Percentiles rank a stretch among this genome's conserved stretches.
These are phyloP conservation scores for Ustilago shanxiensis DNA, from an alignment of 1,284 basidiomycete genomes.

Conservation along the genomic window DNA sequence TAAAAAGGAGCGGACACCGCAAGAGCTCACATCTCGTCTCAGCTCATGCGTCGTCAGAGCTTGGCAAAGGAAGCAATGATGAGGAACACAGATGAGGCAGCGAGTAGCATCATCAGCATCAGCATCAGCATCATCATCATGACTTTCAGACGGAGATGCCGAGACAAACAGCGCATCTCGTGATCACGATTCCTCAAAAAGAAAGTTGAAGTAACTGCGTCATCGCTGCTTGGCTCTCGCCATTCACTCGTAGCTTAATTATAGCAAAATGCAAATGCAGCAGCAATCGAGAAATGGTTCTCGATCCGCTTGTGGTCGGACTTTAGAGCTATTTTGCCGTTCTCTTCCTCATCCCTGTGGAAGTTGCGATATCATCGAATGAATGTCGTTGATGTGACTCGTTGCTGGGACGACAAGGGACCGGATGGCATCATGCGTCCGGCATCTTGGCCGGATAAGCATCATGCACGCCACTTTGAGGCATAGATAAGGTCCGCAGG, in stretches of 20 bases:
- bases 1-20: not conserved
- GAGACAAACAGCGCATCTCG: conserved; percentile 9
- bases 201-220: not conserved
- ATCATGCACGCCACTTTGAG: not conserved
- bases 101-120: too few species aligned
- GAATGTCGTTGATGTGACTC: not conserved
- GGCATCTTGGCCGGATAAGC: conserved; percentile 11
- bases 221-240: not conserved
- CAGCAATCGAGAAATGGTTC: not conserved
- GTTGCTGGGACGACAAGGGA: not conserved
- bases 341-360: not conserved
- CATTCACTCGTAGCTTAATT: not conserved
- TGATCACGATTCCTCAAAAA: conserved; percentile 7
- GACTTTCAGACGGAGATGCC: not conserved
- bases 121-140: not conserved
- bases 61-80: not conserved
- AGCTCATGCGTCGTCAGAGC: not conserved
- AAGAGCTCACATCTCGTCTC: not conserved
- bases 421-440: not conserved
- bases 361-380: not conserved
- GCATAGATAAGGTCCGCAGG: not conserved
- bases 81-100: too few species aligned
- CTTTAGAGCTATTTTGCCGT: too few species aligned
- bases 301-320: not conserved
- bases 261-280: too few species aligned